These are phyloP conservation scores for Fusarium sp. DNA, from an alignment of 2,329 filamentous ascomycete genomes.

Conservation along the genomic window DNA sequence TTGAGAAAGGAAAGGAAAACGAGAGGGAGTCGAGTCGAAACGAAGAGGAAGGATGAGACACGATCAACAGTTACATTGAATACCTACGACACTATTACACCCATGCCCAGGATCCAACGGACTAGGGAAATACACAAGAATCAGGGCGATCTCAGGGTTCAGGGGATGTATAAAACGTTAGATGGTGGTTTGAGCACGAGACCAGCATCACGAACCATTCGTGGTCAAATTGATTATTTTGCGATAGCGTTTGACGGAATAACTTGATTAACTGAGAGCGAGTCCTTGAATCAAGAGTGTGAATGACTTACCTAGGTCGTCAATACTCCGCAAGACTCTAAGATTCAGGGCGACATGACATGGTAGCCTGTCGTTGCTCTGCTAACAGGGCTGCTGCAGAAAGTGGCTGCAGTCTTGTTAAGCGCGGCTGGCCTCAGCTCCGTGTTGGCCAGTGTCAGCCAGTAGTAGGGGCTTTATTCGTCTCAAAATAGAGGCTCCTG, in stretches of 20 bases:
- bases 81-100: conserved; percentile 26
- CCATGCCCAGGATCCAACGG: conserved; percentile 21
- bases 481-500: conserved; percentile 33
- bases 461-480: conserved; percentile 26
- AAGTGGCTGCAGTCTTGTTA: conserved; percentile 30
- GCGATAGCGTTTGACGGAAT: background rate
- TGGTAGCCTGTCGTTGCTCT: conserved; percentile 16
- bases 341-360: conserved; percentile 21
- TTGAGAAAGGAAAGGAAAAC: conserved; percentile 27
- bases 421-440: conserved; percentile 6
- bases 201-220: conserved; percentile 23
- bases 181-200: conserved; percentile 25
- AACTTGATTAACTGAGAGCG: background rate
- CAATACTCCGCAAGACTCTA: background rate
- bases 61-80: conserved; percentile 35
- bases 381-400: conserved; percentile 28
- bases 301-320: no score
- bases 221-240: conserved; percentile 4
- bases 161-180: conserved; percentile 15
- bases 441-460: background rate
- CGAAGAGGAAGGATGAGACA: conserved; percentile 37
- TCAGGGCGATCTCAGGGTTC: conserved; percentile 31
- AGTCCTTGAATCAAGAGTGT: no score
- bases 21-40: conserved; percentile 20
- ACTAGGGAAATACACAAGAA: conserved; percentile 9